Evolutionary conservation across 371 early-diverging fungal genomes (phyloP).

Genomic region (Conidiobolus coronatus): DNA sequence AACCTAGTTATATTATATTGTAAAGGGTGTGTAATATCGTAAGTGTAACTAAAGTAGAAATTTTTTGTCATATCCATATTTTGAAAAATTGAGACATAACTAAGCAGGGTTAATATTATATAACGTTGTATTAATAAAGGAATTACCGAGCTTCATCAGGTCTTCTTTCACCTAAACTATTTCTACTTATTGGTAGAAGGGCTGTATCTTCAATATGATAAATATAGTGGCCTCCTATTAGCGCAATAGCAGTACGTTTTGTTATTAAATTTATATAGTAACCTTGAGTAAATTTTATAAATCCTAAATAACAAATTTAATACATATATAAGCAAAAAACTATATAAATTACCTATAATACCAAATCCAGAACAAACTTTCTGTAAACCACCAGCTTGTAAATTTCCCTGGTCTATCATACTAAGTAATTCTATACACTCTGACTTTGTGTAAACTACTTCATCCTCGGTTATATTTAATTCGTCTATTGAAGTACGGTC

Average conservation of each 20-base stretch:
- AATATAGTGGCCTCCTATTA: constrained; percentile 84
- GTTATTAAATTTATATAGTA: constrained; percentile 83
- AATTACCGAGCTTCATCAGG: constrained; percentile 49
- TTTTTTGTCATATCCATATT: constrained; percentile 65
- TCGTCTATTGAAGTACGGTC: constrained; percentile 42
- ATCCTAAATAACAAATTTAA: constrained; percentile 30
- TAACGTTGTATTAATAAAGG: too few species aligned
- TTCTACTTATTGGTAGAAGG: constrained; percentile 30
- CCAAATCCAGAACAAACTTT: constrained; percentile 38
- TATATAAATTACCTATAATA: constrained; percentile 23
- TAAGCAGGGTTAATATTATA: constrained; percentile 5
- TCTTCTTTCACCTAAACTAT: constrained; percentile 28
- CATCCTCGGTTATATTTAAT: constrained; percentile 35
- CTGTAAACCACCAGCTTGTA: constrained; percentile 45
- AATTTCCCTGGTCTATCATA: constrained; percentile 66
- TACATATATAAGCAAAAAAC: neutral
- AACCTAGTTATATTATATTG: constrained; percentile 59
- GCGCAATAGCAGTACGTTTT: constrained; percentile 62
- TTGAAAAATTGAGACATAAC: constrained; percentile 55
- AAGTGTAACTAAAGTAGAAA: constrained; percentile 83
- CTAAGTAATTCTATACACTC: constrained; percentile 48
- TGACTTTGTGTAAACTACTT: constrained; percentile 37
- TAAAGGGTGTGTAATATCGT: constrained; percentile 75
- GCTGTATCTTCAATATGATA: constrained; percentile 85
- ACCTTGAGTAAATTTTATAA: constrained; percentile 77